A percentile compares a stretch with the other conserved stretches of the same genome.
Evolutionary conservation across 352 stramenopile genomes (phyloP).

Genomic region (Salisapilia sapeloensis): DNA sequence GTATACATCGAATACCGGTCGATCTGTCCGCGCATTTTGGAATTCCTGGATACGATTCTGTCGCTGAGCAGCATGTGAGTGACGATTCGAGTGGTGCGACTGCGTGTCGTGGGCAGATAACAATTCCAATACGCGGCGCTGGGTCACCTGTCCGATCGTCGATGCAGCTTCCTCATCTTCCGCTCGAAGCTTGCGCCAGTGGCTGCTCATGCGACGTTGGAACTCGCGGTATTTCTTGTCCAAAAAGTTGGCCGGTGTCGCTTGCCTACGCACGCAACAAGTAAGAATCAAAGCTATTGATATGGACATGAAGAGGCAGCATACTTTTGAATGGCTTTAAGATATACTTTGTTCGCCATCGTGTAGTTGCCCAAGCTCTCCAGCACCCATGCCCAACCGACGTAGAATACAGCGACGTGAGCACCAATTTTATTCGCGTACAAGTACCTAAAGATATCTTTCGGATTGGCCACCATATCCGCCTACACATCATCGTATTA

Average conservation of each 20-base stretch:
- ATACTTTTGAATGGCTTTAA: conserved; percentile 77
- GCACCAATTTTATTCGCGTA: conserved; percentile 80
- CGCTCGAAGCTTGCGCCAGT: conserved; percentile 22
- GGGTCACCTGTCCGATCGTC: conserved; percentile 16
- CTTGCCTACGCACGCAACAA: conserved; percentile 21
- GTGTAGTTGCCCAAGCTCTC: conserved; percentile 70
- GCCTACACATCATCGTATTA: conserved; percentile 19
- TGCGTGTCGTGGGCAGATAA: conserved; percentile 24
- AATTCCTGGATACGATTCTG: too few relatives aligned
- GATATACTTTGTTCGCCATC: conserved; percentile 73
- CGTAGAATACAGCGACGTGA: conserved; percentile 66
- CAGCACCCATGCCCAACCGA: conserved; percentile 69
- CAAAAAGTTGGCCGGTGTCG: conserved; percentile 43
- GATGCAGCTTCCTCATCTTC: conserved; percentile 16
- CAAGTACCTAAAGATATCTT: conserved; percentile 81
- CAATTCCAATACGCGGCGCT: conserved; percentile 41
- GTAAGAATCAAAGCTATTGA: conserved; percentile 1
- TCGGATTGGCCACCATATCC: conserved; percentile 70
- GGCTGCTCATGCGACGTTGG: conserved; percentile 63
- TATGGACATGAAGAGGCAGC: conserved; percentile 2
- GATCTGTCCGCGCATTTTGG: too few relatives aligned
- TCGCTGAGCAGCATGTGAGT: too few relatives aligned
- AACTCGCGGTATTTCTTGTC: conserved; percentile 71
- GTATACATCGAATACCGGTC: too few relatives aligned
- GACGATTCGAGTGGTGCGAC: too few relatives aligned